A percentile compares a stretch with the other conserved stretches of the same genome.
Evolutionary conservation across 192 early-diverging fungal genomes (phyloP).

Genomic region (Coemansia sp.): DNA sequence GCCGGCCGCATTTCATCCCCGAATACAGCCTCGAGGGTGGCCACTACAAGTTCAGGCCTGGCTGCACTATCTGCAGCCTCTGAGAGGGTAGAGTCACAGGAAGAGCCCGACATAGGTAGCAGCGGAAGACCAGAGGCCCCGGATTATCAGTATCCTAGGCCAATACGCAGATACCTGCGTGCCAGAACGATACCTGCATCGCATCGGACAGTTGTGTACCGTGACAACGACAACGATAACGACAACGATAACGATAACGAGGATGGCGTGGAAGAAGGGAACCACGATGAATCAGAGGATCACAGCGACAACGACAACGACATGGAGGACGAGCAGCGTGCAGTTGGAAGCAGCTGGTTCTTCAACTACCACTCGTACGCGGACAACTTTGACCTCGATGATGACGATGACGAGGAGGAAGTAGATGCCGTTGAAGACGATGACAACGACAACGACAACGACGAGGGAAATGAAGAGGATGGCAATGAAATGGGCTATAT

Average conservation of each 20-base stretch:
- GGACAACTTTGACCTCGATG: conserved; percentile 3
- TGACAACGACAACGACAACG: conserved; percentile 15
- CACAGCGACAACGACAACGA: background rate
- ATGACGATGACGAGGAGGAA: conserved; percentile 3
- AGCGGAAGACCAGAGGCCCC: too few species aligned
- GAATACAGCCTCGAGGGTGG: too few species aligned
- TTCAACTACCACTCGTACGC: background rate
- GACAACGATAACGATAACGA: conserved; percentile 4
- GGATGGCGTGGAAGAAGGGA: conserved; percentile 3
- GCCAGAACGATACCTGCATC: too few species aligned
- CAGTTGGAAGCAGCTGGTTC: too few species aligned
- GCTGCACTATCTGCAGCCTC: too few species aligned
- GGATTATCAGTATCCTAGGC: too few species aligned
- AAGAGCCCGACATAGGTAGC: too few species aligned
- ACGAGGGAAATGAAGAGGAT: too few species aligned
- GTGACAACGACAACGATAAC: background rate
- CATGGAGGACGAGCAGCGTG: background rate
- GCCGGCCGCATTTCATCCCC: too few species aligned
- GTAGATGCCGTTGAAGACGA: conserved; percentile 1
- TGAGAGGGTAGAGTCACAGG: too few species aligned
- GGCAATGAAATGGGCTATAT: too few species aligned
- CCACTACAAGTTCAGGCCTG: too few species aligned
- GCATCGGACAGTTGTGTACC: background rate
- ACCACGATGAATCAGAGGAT: background rate
- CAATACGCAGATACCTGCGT: background rate